Evolutionary conservation across 1,284 basidiomycete genomes (phyloP).

Genomic region (Ganoderma lingzhi): DNA sequence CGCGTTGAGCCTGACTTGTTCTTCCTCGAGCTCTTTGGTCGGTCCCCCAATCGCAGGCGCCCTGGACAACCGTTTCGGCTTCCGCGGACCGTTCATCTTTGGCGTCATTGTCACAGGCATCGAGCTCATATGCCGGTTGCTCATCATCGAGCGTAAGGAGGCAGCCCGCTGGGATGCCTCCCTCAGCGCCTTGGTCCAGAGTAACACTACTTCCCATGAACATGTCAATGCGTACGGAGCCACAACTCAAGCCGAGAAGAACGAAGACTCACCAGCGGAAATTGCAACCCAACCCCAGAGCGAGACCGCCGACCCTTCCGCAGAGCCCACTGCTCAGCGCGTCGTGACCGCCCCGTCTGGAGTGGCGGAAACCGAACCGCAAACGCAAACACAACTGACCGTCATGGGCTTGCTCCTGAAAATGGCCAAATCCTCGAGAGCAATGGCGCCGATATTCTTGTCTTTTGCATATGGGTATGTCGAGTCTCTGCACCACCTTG

Average conservation of each 20-base stretch:
- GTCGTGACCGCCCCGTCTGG: neutral
- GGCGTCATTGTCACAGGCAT: conserved; percentile 64
- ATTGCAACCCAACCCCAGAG: conserved; percentile 4
- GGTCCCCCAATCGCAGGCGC: conserved; percentile 78
- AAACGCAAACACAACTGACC: conserved; percentile 12
- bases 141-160: conserved; percentile 70
- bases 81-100: conserved; percentile 79
- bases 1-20: neutral
- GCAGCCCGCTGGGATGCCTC: conserved; percentile 58
- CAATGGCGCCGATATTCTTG: conserved; percentile 58
- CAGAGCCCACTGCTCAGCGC: no score
- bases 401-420: conserved; percentile 36
- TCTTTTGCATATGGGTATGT: conserved; percentile 70
- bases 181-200: conserved; percentile 49
- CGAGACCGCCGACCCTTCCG: neutral
- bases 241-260: conserved; percentile 11
- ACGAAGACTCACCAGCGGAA: conserved; percentile 12
- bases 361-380: neutral
- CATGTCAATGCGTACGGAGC: conserved; percentile 14
- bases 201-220: conserved; percentile 11
- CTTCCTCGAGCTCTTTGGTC: conserved; percentile 51
- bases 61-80: conserved; percentile 73
- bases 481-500: conserved; percentile 5
- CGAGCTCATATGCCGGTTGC: conserved; percentile 69
- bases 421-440: conserved; percentile 62